Evolutionary conservation across 2,329 filamentous ascomycete species (phyloP).

Genomic region (Colletotrichum lentis): DNA sequence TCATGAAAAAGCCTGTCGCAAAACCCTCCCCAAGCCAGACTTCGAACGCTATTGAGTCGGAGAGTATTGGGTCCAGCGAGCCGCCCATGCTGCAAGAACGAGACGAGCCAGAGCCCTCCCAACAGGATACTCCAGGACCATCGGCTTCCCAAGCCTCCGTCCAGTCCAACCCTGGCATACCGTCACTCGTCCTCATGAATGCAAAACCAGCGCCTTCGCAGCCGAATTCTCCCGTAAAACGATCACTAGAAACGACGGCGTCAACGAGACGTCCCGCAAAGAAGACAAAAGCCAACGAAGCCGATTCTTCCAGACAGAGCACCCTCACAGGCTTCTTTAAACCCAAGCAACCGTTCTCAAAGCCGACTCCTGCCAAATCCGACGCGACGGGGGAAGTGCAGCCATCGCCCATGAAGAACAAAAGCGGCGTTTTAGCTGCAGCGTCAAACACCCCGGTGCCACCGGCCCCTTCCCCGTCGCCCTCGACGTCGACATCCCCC

Average conservation of each 20-base stretch:
- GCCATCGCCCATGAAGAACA: background rate
- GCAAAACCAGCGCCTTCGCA: slow-evolving; percentile 50
- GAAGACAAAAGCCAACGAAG: slow-evolving; percentile 46
- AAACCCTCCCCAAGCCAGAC: slow-evolving; percentile 35
- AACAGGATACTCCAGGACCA: background rate
- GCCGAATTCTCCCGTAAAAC: slow-evolving; percentile 36
- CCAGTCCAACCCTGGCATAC: slow-evolving; percentile 19
- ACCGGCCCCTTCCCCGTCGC: background rate
- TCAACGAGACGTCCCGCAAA: slow-evolving; percentile 47
- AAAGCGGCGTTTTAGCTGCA: no score
- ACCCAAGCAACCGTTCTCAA: slow-evolving; percentile 54
- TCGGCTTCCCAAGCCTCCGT: slow-evolving; percentile 14
- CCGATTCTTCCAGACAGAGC: slow-evolving; percentile 51
- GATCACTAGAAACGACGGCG: slow-evolving; percentile 31
- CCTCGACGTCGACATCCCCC: background rate
- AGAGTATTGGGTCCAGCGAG: background rate
- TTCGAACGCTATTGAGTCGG: background rate
- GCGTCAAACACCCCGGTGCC: background rate
- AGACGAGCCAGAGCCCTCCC: slow-evolving; percentile 1
- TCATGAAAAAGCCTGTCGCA: slow-evolving; percentile 64
- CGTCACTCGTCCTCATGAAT: slow-evolving; percentile 35
- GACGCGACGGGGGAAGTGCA: background rate
- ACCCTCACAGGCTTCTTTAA: slow-evolving; percentile 85
- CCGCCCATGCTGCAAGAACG: background rate
- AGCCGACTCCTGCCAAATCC: background rate